These are phyloP conservation scores for Immersiporthe knoxdaviesiana DNA, from an alignment of 2,329 filamentous ascomycete species.

Conservation along the genomic window DNA sequence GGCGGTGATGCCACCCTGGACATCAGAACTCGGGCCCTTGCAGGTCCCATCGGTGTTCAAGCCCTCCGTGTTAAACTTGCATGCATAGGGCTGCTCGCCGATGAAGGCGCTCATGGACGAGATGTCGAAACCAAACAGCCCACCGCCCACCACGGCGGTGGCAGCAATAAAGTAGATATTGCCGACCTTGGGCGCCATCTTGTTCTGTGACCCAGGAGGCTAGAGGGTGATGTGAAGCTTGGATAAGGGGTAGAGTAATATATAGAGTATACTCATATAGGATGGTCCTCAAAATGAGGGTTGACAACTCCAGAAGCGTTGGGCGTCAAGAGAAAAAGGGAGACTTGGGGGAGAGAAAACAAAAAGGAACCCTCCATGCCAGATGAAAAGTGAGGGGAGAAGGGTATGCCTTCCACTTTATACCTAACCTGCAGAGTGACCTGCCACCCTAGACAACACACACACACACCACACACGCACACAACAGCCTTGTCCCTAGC, in stretches of 20 bases:
- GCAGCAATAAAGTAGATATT: conserved; percentile 50
- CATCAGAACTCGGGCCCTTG: conserved; percentile 52
- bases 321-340: not conserved
- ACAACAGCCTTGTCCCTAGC: conserved; percentile 3
- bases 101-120: conserved; percentile 51
- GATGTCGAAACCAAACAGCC: conserved; percentile 26
- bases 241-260: not conserved
- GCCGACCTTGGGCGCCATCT: conserved; percentile 34
- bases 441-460: not conserved
- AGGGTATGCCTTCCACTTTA: conserved; percentile 22
- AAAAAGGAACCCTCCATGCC: not conserved
- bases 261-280: too few species aligned
- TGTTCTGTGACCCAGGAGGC: not conserved
- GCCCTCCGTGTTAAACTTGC: conserved; percentile 47
- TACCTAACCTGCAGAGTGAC: not conserved
- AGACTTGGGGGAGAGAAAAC: conserved; percentile 2
- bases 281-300: conserved; percentile 2
- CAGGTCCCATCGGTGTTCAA: conserved; percentile 43
- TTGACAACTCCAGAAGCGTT: conserved; percentile 7
- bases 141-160: conserved; percentile 45
- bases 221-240: not conserved
- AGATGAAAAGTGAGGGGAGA: not conserved
- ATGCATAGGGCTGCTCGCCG: conserved; percentile 46
- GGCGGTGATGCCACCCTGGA: conserved; percentile 68
- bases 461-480: too few species aligned